A percentile compares a stretch with the other conserved stretches of the same genome.
These are phyloP conservation scores for Cladobotryum mycophilum DNA, from an alignment of 2,329 filamentous ascomycete species.

Conservation along the genomic window DNA sequence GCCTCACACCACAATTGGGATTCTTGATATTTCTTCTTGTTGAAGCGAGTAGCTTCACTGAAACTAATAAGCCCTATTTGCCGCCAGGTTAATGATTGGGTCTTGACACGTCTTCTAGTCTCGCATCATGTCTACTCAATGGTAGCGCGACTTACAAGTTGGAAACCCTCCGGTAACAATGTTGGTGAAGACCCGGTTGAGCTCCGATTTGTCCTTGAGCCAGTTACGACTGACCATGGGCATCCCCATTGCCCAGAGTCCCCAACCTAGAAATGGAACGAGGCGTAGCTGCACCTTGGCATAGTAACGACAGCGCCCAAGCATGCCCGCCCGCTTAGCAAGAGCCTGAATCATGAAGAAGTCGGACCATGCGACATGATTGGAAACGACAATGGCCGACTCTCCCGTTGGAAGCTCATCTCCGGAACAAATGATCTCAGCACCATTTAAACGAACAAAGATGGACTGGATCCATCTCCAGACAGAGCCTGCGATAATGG, in stretches of 20 bases:
- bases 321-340: slow-evolving; percentile 49
- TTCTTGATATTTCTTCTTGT: slow-evolving; percentile 44
- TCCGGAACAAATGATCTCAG: slow-evolving; percentile 46
- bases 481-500: slow-evolving; percentile 45
- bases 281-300: slow-evolving; percentile 53
- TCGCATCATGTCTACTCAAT: not conserved
- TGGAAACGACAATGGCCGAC: slow-evolving; percentile 53
- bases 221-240: slow-evolving; percentile 56
- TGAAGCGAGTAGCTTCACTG: slow-evolving; percentile 58
- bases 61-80: slow-evolving; percentile 55
- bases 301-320: slow-evolving; percentile 56
- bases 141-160: slow-evolving; percentile 42
- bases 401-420: slow-evolving; percentile 46
- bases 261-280: slow-evolving; percentile 58
- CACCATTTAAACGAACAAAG: slow-evolving; percentile 49
- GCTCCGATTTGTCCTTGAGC: slow-evolving; percentile 49
- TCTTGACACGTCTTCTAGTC: not conserved
- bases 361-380: slow-evolving; percentile 57
- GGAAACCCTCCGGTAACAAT: slow-evolving; percentile 48
- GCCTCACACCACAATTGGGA: slow-evolving; percentile 47
- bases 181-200: slow-evolving; percentile 51
- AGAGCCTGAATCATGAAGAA: slow-evolving; percentile 59
- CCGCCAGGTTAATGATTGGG: not conserved
- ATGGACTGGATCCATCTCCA: slow-evolving; percentile 54
- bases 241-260: slow-evolving; percentile 59